Conservation (phyloP, 139 green algal species). For the Dunaliella primolecta region DNA sequence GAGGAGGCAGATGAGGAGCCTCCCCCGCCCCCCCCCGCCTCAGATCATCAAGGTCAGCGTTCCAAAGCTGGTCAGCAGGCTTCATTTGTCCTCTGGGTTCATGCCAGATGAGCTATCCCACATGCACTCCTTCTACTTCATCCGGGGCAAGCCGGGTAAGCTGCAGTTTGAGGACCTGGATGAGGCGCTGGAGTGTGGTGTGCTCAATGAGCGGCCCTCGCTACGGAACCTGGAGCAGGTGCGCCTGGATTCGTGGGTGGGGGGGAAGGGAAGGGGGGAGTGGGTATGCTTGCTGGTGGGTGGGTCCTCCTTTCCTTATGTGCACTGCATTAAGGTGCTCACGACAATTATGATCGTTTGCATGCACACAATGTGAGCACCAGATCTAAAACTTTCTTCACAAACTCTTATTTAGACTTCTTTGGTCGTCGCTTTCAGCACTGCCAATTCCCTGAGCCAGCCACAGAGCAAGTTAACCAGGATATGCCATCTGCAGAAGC, state of each 20-base stretch:
- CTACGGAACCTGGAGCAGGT: conserved; percentile 58
- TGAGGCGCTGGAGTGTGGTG: conserved; percentile 48
- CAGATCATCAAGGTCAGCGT: conserved; percentile 30
- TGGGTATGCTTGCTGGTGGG: background rate
- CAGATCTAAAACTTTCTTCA: background rate
- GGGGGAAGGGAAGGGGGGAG: background rate
- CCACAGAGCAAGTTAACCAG: no score
- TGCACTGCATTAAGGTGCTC: background rate
- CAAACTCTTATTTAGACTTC: background rate
- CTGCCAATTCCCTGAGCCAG: no score
- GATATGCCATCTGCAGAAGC: no score
- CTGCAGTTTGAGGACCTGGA: conserved; percentile 46
- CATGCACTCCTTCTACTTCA: conserved; percentile 40
- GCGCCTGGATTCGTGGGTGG: background rate
- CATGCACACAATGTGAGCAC: background rate
- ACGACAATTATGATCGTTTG: background rate
- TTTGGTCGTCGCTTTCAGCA: background rate
- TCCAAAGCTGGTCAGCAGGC: conserved; percentile 29
- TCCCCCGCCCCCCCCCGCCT: background rate
- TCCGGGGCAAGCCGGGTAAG: conserved; percentile 26
- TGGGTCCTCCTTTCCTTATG: background rate
- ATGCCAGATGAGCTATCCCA: conserved; percentile 27
- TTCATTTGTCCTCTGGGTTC: conserved; percentile 24
- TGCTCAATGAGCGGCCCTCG: conserved; percentile 53
- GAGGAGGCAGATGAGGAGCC: conserved; percentile 6